Base-by-base conservation (phyloP, 2,329 filamentous ascomycete genomes). In the Phyllosticta capitalensis region DNA sequence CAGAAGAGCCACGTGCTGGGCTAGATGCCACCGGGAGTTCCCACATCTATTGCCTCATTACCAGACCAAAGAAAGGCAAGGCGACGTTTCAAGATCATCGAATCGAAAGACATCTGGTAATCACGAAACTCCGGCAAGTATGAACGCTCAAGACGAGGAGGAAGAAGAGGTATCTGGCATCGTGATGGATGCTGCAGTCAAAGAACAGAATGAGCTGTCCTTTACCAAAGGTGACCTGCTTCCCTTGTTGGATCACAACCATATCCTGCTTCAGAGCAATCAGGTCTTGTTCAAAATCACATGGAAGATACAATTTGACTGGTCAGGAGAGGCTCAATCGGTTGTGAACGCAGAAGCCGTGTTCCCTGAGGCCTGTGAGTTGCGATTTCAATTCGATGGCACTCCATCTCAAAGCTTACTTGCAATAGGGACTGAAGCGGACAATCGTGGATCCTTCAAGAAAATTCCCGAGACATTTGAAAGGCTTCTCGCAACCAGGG, bases 321-420 rank as follows among this genome's bases (percentile, higher is more conserved):
- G 86, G 86, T 86, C 85, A 0, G 87, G 87, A 5, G 87, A 89
- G 67, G 86, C 84, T 4, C 79, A 81, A 65, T 88, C 81, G 64
- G 75, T 75, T 52, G 71, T 89, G 17, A 74, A 73, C 4, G 75
- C 85, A 10, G 68, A 82, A 62, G 74, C 83, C 1, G 80, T 81
- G 4, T 74, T 84, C 49, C 86, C 86, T 0, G 77, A 75, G 7
- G 82, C 81, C 67, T 89, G 86, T 89, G 72, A 80, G 85, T 81
- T 19, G 21, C 7, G 14, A 52, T 17, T 51, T 21, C 9, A 24
- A 26, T 6, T 14, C 28, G 9, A 56, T 17, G n/a, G 21, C 3
- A 7, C 26, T n/a, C 24, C n/a, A n/a, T n/a, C 6, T 38, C 14
- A n/a, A 5, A 52, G 55, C 33, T 63, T 52, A 58, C 48, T 22